These are phyloP conservation scores for Isoetes taiwanensis DNA, from an alignment of 75 land plant species.

Conservation along the genomic window DNA sequence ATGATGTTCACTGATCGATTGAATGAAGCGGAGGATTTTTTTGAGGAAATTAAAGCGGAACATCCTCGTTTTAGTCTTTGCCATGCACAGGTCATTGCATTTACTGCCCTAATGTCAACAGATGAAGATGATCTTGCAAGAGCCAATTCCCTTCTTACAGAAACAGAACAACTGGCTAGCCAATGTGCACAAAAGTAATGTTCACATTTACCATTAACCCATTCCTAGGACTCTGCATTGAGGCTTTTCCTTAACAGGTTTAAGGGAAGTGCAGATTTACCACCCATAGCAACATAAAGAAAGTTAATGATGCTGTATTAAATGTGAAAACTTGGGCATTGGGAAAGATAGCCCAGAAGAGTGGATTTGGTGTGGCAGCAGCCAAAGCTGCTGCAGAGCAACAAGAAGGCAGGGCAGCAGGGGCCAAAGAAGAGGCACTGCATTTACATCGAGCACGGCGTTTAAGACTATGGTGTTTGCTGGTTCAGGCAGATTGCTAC, in stretches of 20 bases:
- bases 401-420: constrained; percentile 8
- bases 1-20: constrained; percentile 17
- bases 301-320: constrained; percentile 23
- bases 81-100: constrained; percentile 22
- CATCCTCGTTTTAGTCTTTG: constrained; percentile 22
- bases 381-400: constrained; percentile 14
- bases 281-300: constrained; percentile 32
- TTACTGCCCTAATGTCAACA: constrained; percentile 20
- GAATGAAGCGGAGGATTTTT: constrained; percentile 30
- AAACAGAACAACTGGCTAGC: constrained; percentile 16
- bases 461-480: constrained; percentile 18
- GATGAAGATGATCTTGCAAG: constrained; percentile 17
- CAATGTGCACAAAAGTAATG: constrained; percentile 18
- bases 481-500: constrained; percentile 24
- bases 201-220: background rate
- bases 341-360: constrained; percentile 10
- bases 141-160: constrained; percentile 18
- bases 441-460: constrained; percentile 7
- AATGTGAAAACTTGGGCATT: constrained; percentile 23
- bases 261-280: constrained; percentile 11
- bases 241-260: background rate
- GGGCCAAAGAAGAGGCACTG: constrained; percentile 3
- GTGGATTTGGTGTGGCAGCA: constrained; percentile 8
- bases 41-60: constrained; percentile 19
- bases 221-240: background rate